Percentiles rank a stretch among this genome's conserved stretches.
Conservation (phyloP, 257 asterid genomes). For the Thymus mandschuricus region DNA sequence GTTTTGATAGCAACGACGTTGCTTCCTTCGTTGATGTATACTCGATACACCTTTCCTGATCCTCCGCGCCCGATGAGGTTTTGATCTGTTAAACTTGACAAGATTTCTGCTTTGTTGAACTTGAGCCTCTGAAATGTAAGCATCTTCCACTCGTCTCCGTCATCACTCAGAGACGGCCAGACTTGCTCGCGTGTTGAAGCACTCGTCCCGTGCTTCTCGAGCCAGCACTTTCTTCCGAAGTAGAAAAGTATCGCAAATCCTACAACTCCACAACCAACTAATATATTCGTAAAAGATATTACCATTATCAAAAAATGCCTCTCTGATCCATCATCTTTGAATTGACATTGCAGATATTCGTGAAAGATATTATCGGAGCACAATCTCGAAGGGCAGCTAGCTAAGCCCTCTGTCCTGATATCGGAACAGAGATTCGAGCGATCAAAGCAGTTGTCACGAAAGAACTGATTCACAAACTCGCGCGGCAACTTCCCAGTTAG, state of each 20-base stretch:
- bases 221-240: constrained; percentile 32
- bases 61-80: constrained; percentile 71
- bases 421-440: constrained; percentile 36
- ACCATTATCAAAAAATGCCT: constrained; percentile 19
- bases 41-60: constrained; percentile 61
- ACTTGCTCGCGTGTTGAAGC: neutral
- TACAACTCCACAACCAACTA: constrained; percentile 26
- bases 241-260: constrained; percentile 26
- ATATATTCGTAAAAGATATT: too few relatives aligned
- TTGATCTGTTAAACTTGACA: constrained; percentile 51
- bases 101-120: constrained; percentile 48
- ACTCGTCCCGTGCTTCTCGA: constrained; percentile 1
- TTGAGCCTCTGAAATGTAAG: constrained; percentile 45
- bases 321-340: neutral
- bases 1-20: constrained; percentile 57
- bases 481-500: constrained; percentile 36
- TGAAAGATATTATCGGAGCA: constrained; percentile 26
- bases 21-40: constrained; percentile 37
- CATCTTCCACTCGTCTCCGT: constrained; percentile 27
- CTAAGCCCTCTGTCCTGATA: constrained; percentile 3
- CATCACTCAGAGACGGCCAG: neutral
- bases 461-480: constrained; percentile 31
- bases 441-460: constrained; percentile 36
- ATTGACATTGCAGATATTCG: constrained; percentile 19
- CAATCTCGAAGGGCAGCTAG: constrained; percentile 29